phyloP scores from a whole-genome alignment of 2,329 filamentous ascomycete species.

The Fusarium fracticaudum region DNA sequence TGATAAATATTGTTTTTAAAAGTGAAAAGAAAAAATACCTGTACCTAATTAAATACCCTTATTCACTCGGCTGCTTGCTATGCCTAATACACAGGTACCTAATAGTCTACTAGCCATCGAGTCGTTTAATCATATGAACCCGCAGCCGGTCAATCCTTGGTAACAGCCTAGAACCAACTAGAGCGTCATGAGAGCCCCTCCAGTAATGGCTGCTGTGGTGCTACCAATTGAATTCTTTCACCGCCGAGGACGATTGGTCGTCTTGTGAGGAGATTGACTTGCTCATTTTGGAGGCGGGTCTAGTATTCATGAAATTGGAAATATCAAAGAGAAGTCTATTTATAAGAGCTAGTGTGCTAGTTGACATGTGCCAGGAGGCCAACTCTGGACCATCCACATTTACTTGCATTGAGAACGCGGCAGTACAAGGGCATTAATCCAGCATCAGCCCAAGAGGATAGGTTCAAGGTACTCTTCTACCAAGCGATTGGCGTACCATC shows the following conservation, averaged over 20 bases:
- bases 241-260: accelerated
- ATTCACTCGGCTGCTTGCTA: too few relatives aligned
- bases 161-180: too few relatives aligned
- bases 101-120: too few relatives aligned
- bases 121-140: too few relatives aligned
- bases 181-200: too few relatives aligned
- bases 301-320: background rate
- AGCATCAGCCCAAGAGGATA: accelerated
- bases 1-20: too few relatives aligned
- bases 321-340: background rate
- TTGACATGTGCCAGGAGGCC: accelerated
- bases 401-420: background rate
- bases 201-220: background rate
- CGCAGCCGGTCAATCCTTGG: too few relatives aligned
- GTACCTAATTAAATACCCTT: too few relatives aligned
- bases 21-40: too few relatives aligned
- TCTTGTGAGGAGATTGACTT: background rate
- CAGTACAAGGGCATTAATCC: too few relatives aligned
- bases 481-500: background rate
- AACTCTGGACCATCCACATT: background rate
- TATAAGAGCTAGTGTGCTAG: background rate
- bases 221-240: background rate
- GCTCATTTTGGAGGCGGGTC: accelerated
- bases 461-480: background rate
- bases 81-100: too few relatives aligned